These are phyloP conservation scores for Fusarium falciforme DNA, from an alignment of 2,329 filamentous ascomycete genomes.

Conservation along the genomic window DNA sequence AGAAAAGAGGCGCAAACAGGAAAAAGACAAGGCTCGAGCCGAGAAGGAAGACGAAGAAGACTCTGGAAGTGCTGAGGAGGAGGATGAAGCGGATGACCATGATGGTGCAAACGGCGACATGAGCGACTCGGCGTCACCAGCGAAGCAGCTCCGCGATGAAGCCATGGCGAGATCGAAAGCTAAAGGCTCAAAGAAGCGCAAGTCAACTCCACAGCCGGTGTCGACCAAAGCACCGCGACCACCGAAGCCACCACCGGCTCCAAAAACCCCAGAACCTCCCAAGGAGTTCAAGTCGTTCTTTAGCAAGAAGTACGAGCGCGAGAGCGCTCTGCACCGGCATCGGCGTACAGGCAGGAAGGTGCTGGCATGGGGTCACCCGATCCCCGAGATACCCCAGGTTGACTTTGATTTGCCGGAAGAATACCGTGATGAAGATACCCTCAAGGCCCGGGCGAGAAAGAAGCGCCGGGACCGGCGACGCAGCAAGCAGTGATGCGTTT, in stretches of 20 bases:
- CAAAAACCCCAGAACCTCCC: constrained; percentile 52
- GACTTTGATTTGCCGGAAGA: constrained; percentile 83
- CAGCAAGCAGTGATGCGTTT: constrained; percentile 52
- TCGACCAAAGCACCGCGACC: constrained; percentile 29
- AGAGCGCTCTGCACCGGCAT: constrained; percentile 79
- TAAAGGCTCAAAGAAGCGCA: constrained; percentile 49
- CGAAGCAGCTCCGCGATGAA: constrained; percentile 81
- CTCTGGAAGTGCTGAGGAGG: constrained; percentile 38
- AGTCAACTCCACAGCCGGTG: constrained; percentile 39
- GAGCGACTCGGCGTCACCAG: constrained; percentile 55
- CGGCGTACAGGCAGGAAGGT: constrained; percentile 76
- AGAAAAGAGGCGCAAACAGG: constrained; percentile 83
- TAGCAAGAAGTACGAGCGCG: constrained; percentile 80
- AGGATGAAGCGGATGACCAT: constrained; percentile 45
- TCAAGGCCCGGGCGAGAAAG: constrained; percentile 70
- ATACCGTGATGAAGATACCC: constrained; percentile 65
- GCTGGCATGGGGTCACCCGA: constrained; percentile 82
- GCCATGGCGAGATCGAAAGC: constrained; percentile 66
- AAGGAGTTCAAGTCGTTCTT: constrained; percentile 90
- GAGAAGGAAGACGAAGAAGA: constrained; percentile 49
- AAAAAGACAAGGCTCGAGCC: constrained; percentile 71
- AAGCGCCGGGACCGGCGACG: constrained; percentile 70
- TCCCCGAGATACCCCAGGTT: constrained; percentile 77
- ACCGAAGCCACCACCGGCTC: constrained; percentile 39
- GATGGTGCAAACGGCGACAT: constrained; percentile 70